These are phyloP conservation scores for Tilletia horrida DNA, from an alignment of 1,284 basidiomycete genomes.

Conservation along the genomic window DNA sequence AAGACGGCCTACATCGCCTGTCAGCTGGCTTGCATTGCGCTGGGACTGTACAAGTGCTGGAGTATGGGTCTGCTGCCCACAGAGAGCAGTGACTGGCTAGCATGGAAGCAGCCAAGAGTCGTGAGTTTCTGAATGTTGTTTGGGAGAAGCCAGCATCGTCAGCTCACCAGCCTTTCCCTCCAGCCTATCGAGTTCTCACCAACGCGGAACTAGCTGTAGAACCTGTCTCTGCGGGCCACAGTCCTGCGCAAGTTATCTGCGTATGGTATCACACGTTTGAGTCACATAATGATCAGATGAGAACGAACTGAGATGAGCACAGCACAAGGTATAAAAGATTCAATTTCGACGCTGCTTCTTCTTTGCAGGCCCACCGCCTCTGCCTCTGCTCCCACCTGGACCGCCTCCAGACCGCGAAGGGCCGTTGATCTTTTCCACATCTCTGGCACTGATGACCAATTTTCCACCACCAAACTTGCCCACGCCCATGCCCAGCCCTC, in stretches of 20 bases:
- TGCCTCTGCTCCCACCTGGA: background rate
- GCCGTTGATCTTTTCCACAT: conserved; percentile 43
- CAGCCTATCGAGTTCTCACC: too few relatives aligned
- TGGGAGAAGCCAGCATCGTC: background rate
- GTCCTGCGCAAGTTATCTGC: too few relatives aligned
- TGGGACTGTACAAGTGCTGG: conserved; percentile 53
- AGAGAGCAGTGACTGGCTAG: conserved; percentile 53
- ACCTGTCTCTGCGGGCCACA: background rate
- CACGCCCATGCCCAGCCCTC: conserved; percentile 49
- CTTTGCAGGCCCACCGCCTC: background rate
- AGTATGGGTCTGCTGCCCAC: conserved; percentile 53
- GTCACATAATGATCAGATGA: too few relatives aligned
- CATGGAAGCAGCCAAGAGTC: conserved; percentile 42
- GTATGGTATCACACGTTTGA: too few relatives aligned
- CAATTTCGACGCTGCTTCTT: conserved; percentile 7
- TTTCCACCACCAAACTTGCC: conserved; percentile 46
- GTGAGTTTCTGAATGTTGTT: conserved; percentile 32
- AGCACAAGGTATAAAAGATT: background rate
- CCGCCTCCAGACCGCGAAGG: conserved; percentile 17
- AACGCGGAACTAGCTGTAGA: too few relatives aligned
- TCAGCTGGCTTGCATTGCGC: conserved; percentile 38
- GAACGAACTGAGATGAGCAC: background rate
- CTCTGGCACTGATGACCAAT: conserved; percentile 37
- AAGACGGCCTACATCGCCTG: conserved; percentile 43
- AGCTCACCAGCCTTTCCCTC: background rate